These are phyloP conservation scores for Diplodia mutila DNA, from an alignment of 2,329 filamentous ascomycete genomes.

Conservation along the genomic window DNA sequence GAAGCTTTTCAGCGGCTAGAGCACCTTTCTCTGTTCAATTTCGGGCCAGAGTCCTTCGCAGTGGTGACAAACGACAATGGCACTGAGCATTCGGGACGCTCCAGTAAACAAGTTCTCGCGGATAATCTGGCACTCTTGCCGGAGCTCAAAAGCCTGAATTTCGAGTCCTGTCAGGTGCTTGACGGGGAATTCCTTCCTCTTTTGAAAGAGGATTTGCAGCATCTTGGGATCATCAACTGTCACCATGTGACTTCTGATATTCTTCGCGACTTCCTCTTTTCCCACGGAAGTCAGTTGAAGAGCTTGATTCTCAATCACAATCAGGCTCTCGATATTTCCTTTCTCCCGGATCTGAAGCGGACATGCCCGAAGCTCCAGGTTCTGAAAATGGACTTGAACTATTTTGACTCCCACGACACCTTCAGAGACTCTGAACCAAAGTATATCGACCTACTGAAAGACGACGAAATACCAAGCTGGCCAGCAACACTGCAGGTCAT, in stretches of 20 bases:
- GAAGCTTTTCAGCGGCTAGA: constrained; percentile 43
- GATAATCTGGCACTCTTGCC: constrained; percentile 63
- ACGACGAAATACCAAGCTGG: constrained; percentile 74
- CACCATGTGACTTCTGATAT: constrained; percentile 71
- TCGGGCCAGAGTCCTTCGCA: constrained; percentile 29
- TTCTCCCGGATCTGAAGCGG: constrained; percentile 67
- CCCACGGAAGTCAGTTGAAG: constrained; percentile 69
- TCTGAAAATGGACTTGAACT: constrained; percentile 77
- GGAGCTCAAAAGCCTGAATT: constrained; percentile 66
- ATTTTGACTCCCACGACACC: constrained; percentile 70
- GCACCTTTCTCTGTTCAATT: constrained; percentile 43
- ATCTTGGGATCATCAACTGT: constrained; percentile 78
- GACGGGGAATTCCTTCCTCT: constrained; percentile 69
- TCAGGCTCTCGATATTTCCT: constrained; percentile 74
- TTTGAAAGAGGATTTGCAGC: constrained; percentile 67
- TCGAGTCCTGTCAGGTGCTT: constrained; percentile 75
- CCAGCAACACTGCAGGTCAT: constrained; percentile 71
- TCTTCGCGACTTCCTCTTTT: constrained; percentile 66
- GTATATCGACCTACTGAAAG: constrained; percentile 68
- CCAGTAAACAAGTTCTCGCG: constrained; percentile 49
- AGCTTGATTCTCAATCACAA: constrained; percentile 77
- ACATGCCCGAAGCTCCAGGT: constrained; percentile 72
- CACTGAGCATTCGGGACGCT: constrained; percentile 38
- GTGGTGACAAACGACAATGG: not conserved
- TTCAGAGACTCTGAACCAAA: constrained; percentile 74